phyloP scores from a whole-genome alignment of 2,329 filamentous ascomycete species.

The Colletotrichum cereale region DNA sequence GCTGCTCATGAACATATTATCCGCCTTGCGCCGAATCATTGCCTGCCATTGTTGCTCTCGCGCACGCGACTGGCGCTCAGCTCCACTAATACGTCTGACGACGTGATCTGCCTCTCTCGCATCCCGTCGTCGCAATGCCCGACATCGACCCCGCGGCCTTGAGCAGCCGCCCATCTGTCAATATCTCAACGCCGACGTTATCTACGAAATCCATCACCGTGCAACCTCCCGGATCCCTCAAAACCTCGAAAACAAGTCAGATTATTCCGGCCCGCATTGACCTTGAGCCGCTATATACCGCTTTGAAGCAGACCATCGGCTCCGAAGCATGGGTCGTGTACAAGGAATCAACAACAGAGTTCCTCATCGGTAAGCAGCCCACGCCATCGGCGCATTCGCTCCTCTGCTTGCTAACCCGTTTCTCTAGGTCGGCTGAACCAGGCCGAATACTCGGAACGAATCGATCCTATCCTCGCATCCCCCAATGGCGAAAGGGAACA shows the following conservation, averaged over 20 bases:
- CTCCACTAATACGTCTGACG: conserved; percentile 39
- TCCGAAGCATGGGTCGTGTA: conserved; percentile 73
- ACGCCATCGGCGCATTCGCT: conserved; percentile 7
- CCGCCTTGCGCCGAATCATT: conserved; percentile 59
- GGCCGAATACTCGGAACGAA: conserved; percentile 67
- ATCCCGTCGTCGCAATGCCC: conserved; percentile 62
- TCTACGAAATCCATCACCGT: conserved; percentile 69
- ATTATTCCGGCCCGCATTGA: conserved; percentile 76
- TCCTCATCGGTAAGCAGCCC: conserved; percentile 66
- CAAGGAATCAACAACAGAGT: conserved; percentile 73
- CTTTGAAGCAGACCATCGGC: conserved; percentile 70
- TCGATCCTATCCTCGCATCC: conserved; percentile 71
- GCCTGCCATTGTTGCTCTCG: conserved; percentile 48
- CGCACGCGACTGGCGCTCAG: conserved; percentile 58
- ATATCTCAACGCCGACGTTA: conserved; percentile 70
- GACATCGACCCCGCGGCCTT: conserved; percentile 79
- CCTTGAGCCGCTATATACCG: conserved; percentile 73
- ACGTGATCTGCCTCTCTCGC: conserved; percentile 38
- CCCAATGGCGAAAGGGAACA: conserved; percentile 71
- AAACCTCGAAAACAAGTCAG: conserved; percentile 70
- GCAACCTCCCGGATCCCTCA: conserved; percentile 61
- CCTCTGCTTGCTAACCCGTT: neutral
- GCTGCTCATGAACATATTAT: conserved; percentile 57
- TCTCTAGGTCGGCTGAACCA: conserved; percentile 72
- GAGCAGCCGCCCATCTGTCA: conserved; percentile 72